Evolutionary conservation across 2,329 filamentous ascomycete species (phyloP).

Genomic region (Metarhizium anisopliae): DNA sequence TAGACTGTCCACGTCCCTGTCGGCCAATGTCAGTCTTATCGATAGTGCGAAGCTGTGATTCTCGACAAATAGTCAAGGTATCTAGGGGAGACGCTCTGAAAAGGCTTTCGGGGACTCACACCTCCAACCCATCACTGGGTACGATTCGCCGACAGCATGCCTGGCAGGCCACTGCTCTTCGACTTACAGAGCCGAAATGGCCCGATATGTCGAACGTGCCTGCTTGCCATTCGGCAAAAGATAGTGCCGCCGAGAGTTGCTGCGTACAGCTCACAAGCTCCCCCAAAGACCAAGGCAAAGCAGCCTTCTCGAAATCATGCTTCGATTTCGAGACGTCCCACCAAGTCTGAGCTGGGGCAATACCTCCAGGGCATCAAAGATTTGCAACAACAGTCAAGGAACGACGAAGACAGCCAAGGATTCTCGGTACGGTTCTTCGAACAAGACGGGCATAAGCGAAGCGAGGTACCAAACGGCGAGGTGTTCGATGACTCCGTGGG

Average conservation of each 20-base stretch:
- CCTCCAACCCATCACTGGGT: not conserved
- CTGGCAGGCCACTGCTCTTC: constrained; percentile 24
- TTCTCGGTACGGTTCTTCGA: constrained; percentile 39
- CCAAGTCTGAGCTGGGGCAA: constrained; percentile 16
- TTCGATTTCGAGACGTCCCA: constrained; percentile 15
- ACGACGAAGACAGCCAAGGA: constrained; percentile 10
- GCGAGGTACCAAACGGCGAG: constrained; percentile 28
- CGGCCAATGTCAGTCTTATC: constrained; percentile 15
- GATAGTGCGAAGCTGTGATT: constrained; percentile 14
- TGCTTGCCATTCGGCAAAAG: constrained; percentile 19
- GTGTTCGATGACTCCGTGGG: constrained; percentile 31
- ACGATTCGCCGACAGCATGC: constrained; percentile 18
- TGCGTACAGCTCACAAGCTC: constrained; percentile 23
- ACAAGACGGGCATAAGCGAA: constrained; percentile 28
- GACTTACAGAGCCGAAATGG: constrained; percentile 26
- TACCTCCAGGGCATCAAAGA: constrained; percentile 19
- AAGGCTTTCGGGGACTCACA: not conserved
- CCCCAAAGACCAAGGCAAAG: constrained; percentile 11
- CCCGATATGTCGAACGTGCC: constrained; percentile 29
- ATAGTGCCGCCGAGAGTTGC: constrained; percentile 19
- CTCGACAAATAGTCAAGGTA: not conserved
- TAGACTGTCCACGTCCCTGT: no score
- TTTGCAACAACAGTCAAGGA: constrained; percentile 12
- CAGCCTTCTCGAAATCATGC: constrained; percentile 8
- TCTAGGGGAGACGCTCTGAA: not conserved